Conservation (phyloP, 2,329 filamentous ascomycete species). For the Endoconidiophora polonica region DNA sequence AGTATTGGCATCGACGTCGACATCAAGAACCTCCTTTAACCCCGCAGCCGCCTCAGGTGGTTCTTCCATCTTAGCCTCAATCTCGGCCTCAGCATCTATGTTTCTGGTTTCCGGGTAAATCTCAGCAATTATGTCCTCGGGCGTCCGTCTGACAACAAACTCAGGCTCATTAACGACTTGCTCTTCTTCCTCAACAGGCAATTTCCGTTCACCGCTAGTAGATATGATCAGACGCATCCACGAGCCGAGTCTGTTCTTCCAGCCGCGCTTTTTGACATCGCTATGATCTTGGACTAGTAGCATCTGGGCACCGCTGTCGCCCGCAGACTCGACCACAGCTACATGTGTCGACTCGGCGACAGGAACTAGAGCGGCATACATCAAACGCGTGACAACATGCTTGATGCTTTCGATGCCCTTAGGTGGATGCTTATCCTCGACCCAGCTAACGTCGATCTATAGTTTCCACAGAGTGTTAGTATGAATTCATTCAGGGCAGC, state of each 20-base stretch:
- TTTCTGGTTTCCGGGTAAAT: too few relatives aligned
- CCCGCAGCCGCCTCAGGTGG: neutral
- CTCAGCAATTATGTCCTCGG: too few relatives aligned
- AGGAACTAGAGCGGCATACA: constrained; percentile 3
- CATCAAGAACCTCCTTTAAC: neutral
- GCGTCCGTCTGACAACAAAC: neutral
- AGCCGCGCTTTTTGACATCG: constrained; percentile 5
- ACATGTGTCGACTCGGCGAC: neutral
- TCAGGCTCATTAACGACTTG: neutral
- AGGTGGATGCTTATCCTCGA: constrained; percentile 4
- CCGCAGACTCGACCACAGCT: neutral
- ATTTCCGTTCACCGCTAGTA: neutral
- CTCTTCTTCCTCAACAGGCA: neutral
- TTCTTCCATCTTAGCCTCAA: neutral
- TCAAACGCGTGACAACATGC: constrained; percentile 11
- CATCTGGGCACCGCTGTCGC: neutral
- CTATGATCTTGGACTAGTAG: constrained; percentile 4
- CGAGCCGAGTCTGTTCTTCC: constrained; percentile 8
- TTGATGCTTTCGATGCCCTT: constrained; percentile 9
- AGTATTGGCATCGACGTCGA: neutral
- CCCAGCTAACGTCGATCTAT: constrained; percentile 9
- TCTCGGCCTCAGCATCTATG: neutral
- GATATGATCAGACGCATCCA: constrained; percentile 9
- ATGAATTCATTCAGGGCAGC: neutral
- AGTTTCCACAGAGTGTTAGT: neutral